Evolutionary conservation across 2,329 filamentous ascomycete genomes (phyloP).

Genomic region (Aureobasidium vineae): DNA sequence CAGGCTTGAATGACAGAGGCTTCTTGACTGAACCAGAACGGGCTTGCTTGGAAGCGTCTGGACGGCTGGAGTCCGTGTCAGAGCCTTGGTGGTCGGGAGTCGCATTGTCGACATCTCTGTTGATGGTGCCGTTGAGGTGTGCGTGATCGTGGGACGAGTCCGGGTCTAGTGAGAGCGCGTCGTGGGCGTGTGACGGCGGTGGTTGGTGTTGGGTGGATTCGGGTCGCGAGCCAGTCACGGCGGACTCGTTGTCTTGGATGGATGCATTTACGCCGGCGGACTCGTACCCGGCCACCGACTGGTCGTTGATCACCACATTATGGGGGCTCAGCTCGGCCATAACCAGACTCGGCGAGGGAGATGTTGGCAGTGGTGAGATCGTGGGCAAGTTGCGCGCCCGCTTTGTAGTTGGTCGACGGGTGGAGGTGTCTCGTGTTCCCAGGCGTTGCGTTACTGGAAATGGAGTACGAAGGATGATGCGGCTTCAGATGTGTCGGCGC

Average conservation of each 20-base stretch:
- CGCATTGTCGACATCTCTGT: constrained; percentile 19
- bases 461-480: background rate
- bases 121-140: constrained; percentile 15
- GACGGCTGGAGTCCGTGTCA: constrained; percentile 69
- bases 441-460: background rate
- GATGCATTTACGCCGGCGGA: constrained; percentile 64
- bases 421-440: constrained; percentile 12
- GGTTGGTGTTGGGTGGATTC: constrained; percentile 33
- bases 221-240: constrained; percentile 41
- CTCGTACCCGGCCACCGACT: constrained; percentile 62
- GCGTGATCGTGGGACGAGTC: constrained; percentile 29
- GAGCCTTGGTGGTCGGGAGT: constrained; percentile 51
- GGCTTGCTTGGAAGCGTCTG: constrained; percentile 55
- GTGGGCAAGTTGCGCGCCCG: constrained; percentile 8
- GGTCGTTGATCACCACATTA: constrained; percentile 69
- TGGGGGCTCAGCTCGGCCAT: constrained; percentile 69
- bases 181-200: background rate
- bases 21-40: constrained; percentile 64
- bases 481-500: background rate
- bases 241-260: constrained; percentile 50
- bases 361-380: constrained; percentile 2
- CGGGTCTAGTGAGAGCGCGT: background rate
- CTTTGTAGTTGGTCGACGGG: background rate
- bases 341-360: constrained; percentile 53
- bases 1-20: constrained; percentile 75